A percentile compares a stretch with the other conserved stretches of the same genome.
These are phyloP conservation scores for Suzukiozyma palmioleophila DNA, from an alignment of 1,139 yeast genomes.

Conservation along the genomic window DNA sequence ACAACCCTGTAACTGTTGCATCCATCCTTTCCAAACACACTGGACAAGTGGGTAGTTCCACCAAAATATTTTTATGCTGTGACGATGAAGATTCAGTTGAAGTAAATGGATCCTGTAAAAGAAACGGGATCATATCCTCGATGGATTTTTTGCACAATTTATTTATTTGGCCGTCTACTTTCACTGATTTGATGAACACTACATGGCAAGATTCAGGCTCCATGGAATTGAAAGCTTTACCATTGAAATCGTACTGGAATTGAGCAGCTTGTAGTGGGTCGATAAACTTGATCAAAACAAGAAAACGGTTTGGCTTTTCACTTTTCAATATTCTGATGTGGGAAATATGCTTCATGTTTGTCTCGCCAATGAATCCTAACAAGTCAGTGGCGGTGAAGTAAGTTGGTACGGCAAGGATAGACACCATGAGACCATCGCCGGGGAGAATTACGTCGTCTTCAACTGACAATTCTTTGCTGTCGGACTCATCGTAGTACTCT, in stretches of 20 bases:
- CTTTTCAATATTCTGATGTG: constrained; percentile 73
- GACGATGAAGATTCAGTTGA: constrained; percentile 7
- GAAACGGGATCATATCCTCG: constrained; percentile 52
- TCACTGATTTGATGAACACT: constrained; percentile 60
- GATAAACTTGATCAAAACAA: constrained; percentile 75
- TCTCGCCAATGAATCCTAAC: constrained; percentile 72
- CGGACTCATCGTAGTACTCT: constrained; percentile 32
- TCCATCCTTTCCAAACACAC: constrained; percentile 93
- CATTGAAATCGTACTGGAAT: constrained; percentile 67
- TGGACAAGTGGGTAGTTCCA: constrained; percentile 89
- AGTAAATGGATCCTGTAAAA: constrained; percentile 73
- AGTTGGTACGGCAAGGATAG: constrained; percentile 82
- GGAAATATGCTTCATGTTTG: constrained; percentile 51
- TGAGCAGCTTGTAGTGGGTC: constrained; percentile 50
- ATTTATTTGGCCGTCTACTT: constrained; percentile 14
- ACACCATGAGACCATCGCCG: constrained; percentile 63
- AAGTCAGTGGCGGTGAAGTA: constrained; percentile 84
- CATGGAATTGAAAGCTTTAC: constrained; percentile 76
- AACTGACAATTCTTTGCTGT: constrained; percentile 4
- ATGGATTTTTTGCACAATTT: constrained; percentile 15
- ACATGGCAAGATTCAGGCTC: constrained; percentile 87
- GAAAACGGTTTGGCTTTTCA: constrained; percentile 62
- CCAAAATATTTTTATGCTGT: constrained; percentile 13
- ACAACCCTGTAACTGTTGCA: constrained; percentile 69
- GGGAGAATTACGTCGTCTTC: constrained; percentile 9